Conservation (phyloP, 2,329 filamentous ascomycete genomes). For the Cordyceps cicadae region DNA sequence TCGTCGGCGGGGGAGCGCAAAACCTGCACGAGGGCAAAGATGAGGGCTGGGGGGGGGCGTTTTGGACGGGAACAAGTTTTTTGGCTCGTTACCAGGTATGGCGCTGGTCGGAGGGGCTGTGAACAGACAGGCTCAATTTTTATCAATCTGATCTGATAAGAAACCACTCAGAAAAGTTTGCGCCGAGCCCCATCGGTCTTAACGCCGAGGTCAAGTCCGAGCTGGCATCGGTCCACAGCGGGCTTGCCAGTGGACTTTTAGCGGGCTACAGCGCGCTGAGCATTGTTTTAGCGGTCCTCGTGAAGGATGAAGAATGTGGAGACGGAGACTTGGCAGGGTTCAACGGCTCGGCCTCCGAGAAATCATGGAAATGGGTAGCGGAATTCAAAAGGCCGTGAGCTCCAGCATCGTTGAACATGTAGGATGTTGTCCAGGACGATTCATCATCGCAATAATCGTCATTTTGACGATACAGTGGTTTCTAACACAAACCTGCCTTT, state of each 20-base stretch:
- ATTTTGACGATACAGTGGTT: neutral
- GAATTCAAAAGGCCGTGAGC: neutral
- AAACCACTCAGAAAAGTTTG: conserved; percentile 19
- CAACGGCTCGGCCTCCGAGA: conserved; percentile 9
- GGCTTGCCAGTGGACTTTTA: neutral
- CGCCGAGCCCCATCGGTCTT: conserved; percentile 9
- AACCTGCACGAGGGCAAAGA: neutral
- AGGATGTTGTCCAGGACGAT: neutral
- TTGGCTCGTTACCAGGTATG: neutral
- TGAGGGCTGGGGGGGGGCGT: conserved; percentile 2
- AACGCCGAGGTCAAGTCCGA: conserved; percentile 13
- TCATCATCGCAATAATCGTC: neutral
- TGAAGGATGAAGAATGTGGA: neutral
- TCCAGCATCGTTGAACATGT: neutral
- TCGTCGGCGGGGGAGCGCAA: neutral
- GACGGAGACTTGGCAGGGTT: neutral
- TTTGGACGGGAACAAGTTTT: conserved; percentile 1
- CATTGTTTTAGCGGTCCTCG: neutral
- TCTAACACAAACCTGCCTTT: neutral
- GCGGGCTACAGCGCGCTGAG: neutral
- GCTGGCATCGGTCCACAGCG: conserved; percentile 11
- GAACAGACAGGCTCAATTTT: conserved; percentile 21
- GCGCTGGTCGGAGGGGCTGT: conserved; percentile 17
- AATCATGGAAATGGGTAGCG: neutral
- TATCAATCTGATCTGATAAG: conserved; percentile 37